phyloP scores from a whole-genome alignment of 2,329 filamentous ascomycete genomes.

The Pyrenochaeta sp. region DNA sequence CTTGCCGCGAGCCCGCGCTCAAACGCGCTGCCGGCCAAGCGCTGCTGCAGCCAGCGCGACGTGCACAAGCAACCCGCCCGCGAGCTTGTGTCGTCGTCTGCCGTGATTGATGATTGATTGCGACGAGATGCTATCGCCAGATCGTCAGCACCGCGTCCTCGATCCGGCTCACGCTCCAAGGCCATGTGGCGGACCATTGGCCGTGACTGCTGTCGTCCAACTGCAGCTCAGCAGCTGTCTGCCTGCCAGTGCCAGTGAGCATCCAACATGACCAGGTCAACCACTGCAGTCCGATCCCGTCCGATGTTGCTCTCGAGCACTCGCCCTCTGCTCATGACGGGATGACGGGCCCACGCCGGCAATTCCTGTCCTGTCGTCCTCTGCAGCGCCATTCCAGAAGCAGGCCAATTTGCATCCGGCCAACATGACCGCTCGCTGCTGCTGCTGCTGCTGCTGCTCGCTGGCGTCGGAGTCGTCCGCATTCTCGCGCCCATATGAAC shows the following conservation, averaged over 20 bases:
- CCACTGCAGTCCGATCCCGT: not conserved
- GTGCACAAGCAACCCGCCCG: constrained; percentile 8
- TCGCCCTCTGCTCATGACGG: not conserved
- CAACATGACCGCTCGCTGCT: not conserved
- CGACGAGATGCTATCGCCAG: too few species aligned
- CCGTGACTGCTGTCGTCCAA: too few species aligned
- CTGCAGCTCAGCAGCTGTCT: too few species aligned
- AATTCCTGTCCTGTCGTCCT: not conserved
- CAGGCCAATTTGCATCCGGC: constrained; percentile 7
- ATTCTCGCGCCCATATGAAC: not conserved
- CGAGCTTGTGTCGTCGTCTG: too few species aligned
- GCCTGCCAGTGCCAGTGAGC: not conserved
- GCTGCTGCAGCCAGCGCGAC: not conserved
- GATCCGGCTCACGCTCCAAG: too few species aligned
- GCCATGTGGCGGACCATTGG: too few species aligned
- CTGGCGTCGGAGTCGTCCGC: constrained; percentile 1
- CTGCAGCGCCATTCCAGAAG: constrained; percentile 2
- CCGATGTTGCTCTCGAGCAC: constrained; percentile 1
- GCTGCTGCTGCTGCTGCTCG: constrained; percentile 1
- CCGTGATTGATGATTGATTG: too few species aligned
- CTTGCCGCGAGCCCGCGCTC: constrained; percentile 7
- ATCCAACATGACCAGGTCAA: not conserved
- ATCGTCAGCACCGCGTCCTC: too few species aligned
- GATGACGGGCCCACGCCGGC: constrained; percentile 5
- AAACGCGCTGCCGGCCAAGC: constrained; percentile 10